These are phyloP conservation scores for Diaporthe humulicola DNA, from an alignment of 2,329 filamentous ascomycete species.

Conservation along the genomic window DNA sequence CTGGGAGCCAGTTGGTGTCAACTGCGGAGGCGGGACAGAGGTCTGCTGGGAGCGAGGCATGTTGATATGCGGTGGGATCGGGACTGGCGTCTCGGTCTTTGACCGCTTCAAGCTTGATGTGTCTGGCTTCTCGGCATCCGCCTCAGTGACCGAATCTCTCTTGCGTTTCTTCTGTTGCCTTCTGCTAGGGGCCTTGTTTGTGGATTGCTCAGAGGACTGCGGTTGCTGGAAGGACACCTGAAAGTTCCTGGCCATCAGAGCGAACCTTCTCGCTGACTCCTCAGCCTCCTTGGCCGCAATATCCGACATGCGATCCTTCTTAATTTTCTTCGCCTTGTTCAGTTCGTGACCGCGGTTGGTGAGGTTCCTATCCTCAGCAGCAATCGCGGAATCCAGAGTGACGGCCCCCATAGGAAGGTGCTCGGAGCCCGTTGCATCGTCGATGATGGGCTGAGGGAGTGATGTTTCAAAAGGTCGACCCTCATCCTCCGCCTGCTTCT, in stretches of 20 bases:
- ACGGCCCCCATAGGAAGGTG: conserved; percentile 72
- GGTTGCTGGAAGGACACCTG: conserved; percentile 42
- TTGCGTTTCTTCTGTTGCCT: conserved; percentile 51
- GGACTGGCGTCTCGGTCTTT: conserved; percentile 56
- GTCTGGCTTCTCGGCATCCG: conserved; percentile 47
- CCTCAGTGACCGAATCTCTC: conserved; percentile 48
- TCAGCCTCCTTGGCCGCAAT: conserved; percentile 72
- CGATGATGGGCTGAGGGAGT: conserved; percentile 57
- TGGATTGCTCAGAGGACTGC: conserved; percentile 35
- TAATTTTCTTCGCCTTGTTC: conserved; percentile 82
- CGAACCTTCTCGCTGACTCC: conserved; percentile 51
- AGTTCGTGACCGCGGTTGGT: conserved; percentile 83
- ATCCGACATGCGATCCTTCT: conserved; percentile 74
- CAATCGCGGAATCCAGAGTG: conserved; percentile 65
- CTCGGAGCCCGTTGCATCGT: conserved; percentile 63
- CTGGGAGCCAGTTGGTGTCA: conserved; percentile 38
- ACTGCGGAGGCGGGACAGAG: conserved; percentile 40
- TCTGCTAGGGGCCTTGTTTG: conserved; percentile 40
- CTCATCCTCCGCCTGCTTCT: conserved; percentile 74
- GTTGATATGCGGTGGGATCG: conserved; percentile 49
- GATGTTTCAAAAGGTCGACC: conserved; percentile 70
- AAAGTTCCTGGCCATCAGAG: conserved; percentile 47
- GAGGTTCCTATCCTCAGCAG: conserved; percentile 72
- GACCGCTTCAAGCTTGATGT: conserved; percentile 49
- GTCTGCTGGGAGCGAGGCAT: conserved; percentile 43